phyloP scores from a whole-genome alignment of 441 rosid genomes.

The Pelargonium cotyledonis region DNA sequence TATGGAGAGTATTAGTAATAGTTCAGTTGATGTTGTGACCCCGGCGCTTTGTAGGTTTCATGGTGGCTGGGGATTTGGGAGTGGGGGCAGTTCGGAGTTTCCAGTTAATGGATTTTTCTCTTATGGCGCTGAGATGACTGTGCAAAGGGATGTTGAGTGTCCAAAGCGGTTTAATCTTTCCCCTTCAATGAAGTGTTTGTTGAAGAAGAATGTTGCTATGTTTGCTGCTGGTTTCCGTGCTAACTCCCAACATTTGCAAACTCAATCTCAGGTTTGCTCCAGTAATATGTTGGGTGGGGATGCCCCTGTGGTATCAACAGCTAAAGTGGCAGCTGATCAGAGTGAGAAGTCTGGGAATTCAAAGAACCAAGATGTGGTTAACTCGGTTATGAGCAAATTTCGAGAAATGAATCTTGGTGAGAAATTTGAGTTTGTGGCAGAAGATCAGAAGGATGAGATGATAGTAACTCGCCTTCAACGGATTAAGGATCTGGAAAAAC shows the following conservation, averaged over 20 bases:
- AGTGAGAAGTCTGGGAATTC: constrained; percentile 38
- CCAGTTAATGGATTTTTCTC: constrained; percentile 46
- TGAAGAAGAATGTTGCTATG: constrained; percentile 78
- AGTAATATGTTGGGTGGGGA: constrained; percentile 31
- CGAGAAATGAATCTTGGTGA: constrained; percentile 72
- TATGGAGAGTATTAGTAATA: constrained; percentile 33
- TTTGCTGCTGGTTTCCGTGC: constrained; percentile 87
- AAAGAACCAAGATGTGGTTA: constrained; percentile 47
- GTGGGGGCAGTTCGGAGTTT: constrained; percentile 47
- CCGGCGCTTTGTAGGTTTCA: constrained; percentile 71
- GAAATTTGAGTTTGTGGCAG: constrained; percentile 45
- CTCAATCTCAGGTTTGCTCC: constrained; percentile 30
- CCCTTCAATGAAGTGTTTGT: constrained; percentile 66
- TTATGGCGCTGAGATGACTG: constrained; percentile 34
- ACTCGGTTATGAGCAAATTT: constrained; percentile 56
- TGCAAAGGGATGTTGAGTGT: constrained; percentile 69
- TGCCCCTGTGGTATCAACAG: constrained; percentile 27
- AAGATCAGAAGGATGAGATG: constrained; percentile 71
- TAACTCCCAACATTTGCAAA: constrained; percentile 48
- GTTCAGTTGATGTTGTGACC: constrained; percentile 35
- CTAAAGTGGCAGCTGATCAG: constrained; percentile 32
- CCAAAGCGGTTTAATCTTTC: constrained; percentile 84
- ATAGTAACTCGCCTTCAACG: constrained; percentile 51
- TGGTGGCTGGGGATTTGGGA: constrained; percentile 82
- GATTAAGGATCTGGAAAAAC: constrained; percentile 68